A percentile compares a stretch with the other conserved stretches of the same genome.
Evolutionary conservation across 2,329 filamentous ascomycete genomes (phyloP).

Genomic region (Sporothrix mexicana): DNA sequence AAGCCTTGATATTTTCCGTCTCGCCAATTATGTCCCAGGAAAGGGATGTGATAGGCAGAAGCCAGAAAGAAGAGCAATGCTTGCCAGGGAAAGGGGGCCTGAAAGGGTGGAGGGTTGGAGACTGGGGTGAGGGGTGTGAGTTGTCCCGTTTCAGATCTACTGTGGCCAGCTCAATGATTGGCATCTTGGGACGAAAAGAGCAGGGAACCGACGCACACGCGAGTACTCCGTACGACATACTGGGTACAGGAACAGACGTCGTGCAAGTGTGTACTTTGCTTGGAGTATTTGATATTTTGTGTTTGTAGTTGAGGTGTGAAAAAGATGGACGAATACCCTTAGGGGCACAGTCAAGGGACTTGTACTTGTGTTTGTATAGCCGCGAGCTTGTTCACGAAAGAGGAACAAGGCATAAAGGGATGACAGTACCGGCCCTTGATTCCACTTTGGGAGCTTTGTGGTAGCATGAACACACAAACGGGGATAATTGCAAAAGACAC

Average conservation of each 20-base stretch:
- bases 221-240: no score
- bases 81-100: background rate
- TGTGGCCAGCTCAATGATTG: conserved; percentile 21
- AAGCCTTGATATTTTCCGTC: background rate
- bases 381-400: background rate
- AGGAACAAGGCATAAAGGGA: conserved; percentile 21
- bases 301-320: background rate
- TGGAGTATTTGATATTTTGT: background rate
- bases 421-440: background rate
- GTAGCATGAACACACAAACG: conserved; percentile 11
- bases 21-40: conserved; percentile 7
- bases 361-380: background rate
- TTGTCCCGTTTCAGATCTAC: conserved; percentile 29
- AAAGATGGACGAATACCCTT: background rate
- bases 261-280: background rate
- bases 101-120: background rate
- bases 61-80: background rate
- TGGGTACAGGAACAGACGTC: background rate
- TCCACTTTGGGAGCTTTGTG: background rate
- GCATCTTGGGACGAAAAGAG: conserved; percentile 26
- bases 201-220: background rate
- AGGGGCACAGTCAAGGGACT: conserved; percentile 3
- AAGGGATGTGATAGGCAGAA: conserved; percentile 23
- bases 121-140: background rate
- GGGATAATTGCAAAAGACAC: background rate